Conservation (phyloP, 495 filamentous ascomycete genomes). For the Tuber brumale region DNA sequence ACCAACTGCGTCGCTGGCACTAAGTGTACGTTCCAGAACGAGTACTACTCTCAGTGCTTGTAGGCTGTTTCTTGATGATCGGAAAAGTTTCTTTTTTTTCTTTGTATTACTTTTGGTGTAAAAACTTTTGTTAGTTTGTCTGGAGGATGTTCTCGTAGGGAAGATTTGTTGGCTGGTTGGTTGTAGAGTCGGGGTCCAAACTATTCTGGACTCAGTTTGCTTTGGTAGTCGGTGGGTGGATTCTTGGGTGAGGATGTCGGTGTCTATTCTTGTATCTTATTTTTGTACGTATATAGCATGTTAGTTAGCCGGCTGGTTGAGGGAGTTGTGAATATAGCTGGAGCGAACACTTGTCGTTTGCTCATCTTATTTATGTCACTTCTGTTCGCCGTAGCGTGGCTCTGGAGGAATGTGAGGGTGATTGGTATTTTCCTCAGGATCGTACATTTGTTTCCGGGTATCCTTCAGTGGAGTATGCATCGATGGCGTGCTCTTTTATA, state of each 20-base stretch:
- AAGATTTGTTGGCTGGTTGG: neutral
- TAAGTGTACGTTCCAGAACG: conserved; percentile 42
- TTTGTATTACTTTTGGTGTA: neutral
- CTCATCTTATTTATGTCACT: neutral
- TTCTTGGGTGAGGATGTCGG: neutral
- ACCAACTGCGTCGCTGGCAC: conserved; percentile 42
- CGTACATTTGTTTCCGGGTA: too few relatives aligned
- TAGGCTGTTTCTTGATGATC: conserved; percentile 7
- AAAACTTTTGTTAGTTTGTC: neutral
- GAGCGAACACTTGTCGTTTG: neutral
- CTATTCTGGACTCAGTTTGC: neutral
- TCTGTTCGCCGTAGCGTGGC: too few relatives aligned
- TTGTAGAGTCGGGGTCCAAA: neutral
- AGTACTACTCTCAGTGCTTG: conserved; percentile 46
- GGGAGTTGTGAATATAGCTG: neutral
- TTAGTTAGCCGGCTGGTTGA: neutral
- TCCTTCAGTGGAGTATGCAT: too few relatives aligned
- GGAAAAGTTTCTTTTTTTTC: neutral
- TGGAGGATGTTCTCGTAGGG: neutral
- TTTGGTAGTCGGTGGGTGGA: neutral
- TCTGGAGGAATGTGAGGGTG: neutral
- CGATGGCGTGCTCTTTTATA: too few relatives aligned
- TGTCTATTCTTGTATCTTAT: neutral
- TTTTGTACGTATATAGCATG: neutral
- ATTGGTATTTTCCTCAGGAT: neutral